A percentile compares a stretch with the other conserved stretches of the same genome.
Evolutionary conservation across 2,329 filamentous ascomycete genomes (phyloP).

Genomic region (Ascochyta koolunga): DNA sequence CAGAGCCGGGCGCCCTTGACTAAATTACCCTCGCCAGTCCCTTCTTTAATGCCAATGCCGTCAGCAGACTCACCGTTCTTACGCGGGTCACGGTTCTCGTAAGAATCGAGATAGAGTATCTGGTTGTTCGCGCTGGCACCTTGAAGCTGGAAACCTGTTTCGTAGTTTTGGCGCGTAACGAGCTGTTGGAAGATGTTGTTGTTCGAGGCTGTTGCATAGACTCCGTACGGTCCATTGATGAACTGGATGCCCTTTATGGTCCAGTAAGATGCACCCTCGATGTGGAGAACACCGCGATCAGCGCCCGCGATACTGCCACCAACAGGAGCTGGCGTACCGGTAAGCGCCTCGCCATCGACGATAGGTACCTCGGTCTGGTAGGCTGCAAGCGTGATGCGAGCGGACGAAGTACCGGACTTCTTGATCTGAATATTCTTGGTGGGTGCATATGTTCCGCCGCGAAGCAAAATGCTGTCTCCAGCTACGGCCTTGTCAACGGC

Average conservation of each 20-base stretch:
- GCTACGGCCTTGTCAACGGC: conserved; percentile 55
- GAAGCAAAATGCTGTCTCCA: conserved; percentile 55
- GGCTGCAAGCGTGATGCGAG: conserved; percentile 52
- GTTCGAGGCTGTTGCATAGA: conserved; percentile 44
- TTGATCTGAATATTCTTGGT: conserved; percentile 57
- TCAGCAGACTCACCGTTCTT: conserved; percentile 61
- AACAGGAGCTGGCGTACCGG: conserved; percentile 51
- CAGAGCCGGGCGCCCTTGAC: conserved; percentile 55
- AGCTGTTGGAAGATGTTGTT: conserved; percentile 48
- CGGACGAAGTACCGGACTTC: conserved; percentile 46
- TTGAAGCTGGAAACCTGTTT: conserved; percentile 49
- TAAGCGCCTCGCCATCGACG: conserved; percentile 53
- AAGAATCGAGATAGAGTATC: conserved; percentile 33
- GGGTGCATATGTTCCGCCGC: conserved; percentile 54
- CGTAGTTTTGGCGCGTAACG: conserved; percentile 50
- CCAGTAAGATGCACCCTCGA: conserved; percentile 55
- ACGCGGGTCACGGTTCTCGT: conserved; percentile 46
- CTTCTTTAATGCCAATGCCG: conserved; percentile 57
- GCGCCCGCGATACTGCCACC: conserved; percentile 49
- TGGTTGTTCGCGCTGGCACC: conserved; percentile 36
- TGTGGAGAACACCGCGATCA: conserved; percentile 57
- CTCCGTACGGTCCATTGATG: conserved; percentile 49
- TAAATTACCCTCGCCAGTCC: conserved; percentile 54
- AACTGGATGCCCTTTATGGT: conserved; percentile 51
- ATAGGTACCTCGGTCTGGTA: conserved; percentile 54